Base-by-base conservation (phyloP, 176 grass and related monocot genomes). In the Thinopyrum elongatum region DNA sequence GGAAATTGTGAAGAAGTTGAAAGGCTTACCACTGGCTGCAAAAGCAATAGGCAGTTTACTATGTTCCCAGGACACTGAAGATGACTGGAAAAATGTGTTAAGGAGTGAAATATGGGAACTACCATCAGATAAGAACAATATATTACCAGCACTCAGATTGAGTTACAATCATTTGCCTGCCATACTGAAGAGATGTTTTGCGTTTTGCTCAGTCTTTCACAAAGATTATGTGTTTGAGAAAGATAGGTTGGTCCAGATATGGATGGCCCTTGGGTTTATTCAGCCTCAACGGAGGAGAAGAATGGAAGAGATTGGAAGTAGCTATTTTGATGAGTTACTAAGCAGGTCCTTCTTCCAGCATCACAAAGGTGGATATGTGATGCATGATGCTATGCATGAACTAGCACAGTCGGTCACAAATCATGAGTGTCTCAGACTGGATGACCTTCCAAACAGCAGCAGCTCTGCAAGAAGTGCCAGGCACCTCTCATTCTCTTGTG, bases 371-470 rank as follows among this genome's bases (percentile, higher is more conserved):
- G 84, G 85, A 73, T 94, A 87, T 86, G 90, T 94, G 62, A 97
- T 97, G 95, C 92, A 94, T 77, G 90, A 97, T 78, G 88, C 90
- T 65, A 94, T 97, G 65, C 92, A 97, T 83, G 92, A 94, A 29
- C 84, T 97, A 65, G 90, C 90, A 57, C 88, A 92, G 57, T 97
- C 82, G 8, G 46, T 97, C 36, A 94, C 90, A 11, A 28, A 77
- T 4, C 55, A 86, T 89, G 92, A 97, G 63, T 97, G 84, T 55
- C 74, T 85, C 19, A 83, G 86, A 75, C 36, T 97, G 34, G 92
- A 92, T 64, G 82, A 84, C 23, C 47, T 16, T 64, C 30, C 13
- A 21, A 84, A 77, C 44, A 69, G 19, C 17, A 73, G 27, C 61
- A 80, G 31, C 76, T 3, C 29, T 33, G 62, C 7, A 83, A 87